Evolutionary conservation across 345 rosid species (phyloP).

Genomic region (Lepidium africanum): DNA sequence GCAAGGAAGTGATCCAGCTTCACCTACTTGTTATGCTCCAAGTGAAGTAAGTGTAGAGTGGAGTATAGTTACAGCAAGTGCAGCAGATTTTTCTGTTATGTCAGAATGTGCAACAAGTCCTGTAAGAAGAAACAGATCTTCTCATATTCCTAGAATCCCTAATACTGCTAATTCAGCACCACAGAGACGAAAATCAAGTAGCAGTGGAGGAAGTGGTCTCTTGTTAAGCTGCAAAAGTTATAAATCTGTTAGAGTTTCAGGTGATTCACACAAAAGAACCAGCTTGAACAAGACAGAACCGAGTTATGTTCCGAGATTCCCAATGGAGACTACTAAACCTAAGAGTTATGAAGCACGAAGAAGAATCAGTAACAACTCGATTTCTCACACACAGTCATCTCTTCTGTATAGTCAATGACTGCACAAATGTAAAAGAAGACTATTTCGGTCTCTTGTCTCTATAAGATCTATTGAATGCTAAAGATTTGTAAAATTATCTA

Average conservation of each 20-base stretch:
- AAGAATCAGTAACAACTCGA: conserved; percentile 26
- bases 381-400: conserved; percentile 31
- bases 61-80: conserved; percentile 88
- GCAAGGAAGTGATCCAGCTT: conserved; percentile 48
- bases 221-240: conserved; percentile 69
- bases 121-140: conserved; percentile 25
- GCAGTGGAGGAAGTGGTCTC: conserved; percentile 15
- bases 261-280: conserved; percentile 14
- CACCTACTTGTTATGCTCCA: conserved; percentile 71
- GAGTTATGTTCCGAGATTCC: conserved; percentile 34
- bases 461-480: conserved; percentile 6
- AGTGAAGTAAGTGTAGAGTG: conserved; percentile 90
- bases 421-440: background rate
- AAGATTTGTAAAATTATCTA: conserved; percentile 6
- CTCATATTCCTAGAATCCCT: conserved; percentile 17
- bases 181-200: conserved; percentile 12
- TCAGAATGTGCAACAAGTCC: conserved; percentile 54
- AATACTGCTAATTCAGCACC: background rate
- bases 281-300: conserved; percentile 13
- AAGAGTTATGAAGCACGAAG: conserved; percentile 31
- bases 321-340: conserved; percentile 35
- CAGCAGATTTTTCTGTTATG: conserved; percentile 59
- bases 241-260: conserved; percentile 40
- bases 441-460: background rate
- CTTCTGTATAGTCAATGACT: conserved; percentile 36